Base-by-base conservation (phyloP, 2,329 filamentous ascomycete genomes). In the Penicillium verrucosum region DNA sequence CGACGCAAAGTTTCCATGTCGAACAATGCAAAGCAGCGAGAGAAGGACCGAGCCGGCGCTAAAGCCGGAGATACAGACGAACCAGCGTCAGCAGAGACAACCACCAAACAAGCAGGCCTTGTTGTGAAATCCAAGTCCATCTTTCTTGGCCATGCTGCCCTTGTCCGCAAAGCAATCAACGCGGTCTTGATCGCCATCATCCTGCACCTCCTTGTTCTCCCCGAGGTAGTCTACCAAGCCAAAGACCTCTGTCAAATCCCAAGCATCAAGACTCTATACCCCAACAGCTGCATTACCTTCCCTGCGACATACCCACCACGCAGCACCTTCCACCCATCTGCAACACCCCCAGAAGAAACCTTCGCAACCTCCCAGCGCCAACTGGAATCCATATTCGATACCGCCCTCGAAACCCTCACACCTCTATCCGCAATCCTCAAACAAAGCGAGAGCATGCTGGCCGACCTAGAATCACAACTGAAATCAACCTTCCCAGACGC, bases 151-250 rank as follows among this genome's bases (percentile, higher is more conserved):
- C 40, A 58, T 25, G 42, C 30, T 23, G 32, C 37, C 14, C 9
- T 59, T 32, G 23, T 65, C 37, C 66, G 68, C 47, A 51, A 36
- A 6, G 29, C 62, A 23, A 56, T 69, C 59, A 73, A 73, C 51
- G 40, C 61, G 12, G 34, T 70, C 25, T 61, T 73, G 36, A 47
- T 69, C 53, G 61, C 61, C n/a, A 49, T 65, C 30, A 73, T 74
- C 54, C 53, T 66, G 18, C 71, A 74, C 57, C 57, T 73, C 11
- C 66, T 73, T 41, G 56, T 73, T 30, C 58, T 74, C 16, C 72
- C 72, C n/a, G 72, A 74, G 56, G 38, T 73, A 11, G 60, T 73
- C 57, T 67, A 70, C 25, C 70, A 73, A 54, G 64, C 65, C 36
- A 70, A 68, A 45, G 57, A 56, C 29, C 60, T 72, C 29, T 74